Evolutionary conservation across 768 basidiomycete species (phyloP), one percentile per base, ranked within the genome.

Genomic region (Collybia sordida): DNA sequence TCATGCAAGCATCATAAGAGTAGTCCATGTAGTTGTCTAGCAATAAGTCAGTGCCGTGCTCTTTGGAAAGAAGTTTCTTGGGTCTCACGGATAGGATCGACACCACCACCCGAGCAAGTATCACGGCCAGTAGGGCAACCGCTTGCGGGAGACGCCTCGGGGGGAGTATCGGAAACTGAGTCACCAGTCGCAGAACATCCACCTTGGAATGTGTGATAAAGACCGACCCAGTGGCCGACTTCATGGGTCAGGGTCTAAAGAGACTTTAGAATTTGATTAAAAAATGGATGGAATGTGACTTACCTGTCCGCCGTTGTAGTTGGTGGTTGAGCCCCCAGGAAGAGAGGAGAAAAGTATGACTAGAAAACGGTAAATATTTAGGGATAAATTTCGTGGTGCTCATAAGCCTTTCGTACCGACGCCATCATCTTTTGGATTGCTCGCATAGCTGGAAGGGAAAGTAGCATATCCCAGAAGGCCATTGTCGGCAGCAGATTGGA

Each of bases 201-300:
- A 25, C 72, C 75, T 65, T 81, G 72, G 72, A 80, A 82, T 22
- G 80, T 80, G 57, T 81, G 80, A 60, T 80, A 82, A 14, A 81
- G 69, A 14, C 81, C 79, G 38, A 69, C 59, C 80, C 80, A 83
- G 62, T 82, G 80, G 3, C 80, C 78, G 36, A 69, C 69, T 61
- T 83, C 81, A 58, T 83, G 81, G 1, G 73, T 76, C 38, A 79
- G 56, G 8, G 79, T 82, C 62, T 75, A 35, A 15, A 17, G 6
- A 19, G 51, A 21, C 18, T 28, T 27, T 2, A 45, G 42, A 44
- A 12, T 23, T 24, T 7, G 11, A 57, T 37, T 31, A 8, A 23
- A 49, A 17, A 28, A 43, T 36, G 55, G 65, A 59, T 54, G 18
- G n/a, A 22, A 18, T 6, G 8, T 11, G 6, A 31, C 56, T 28